A percentile compares a stretch with the other conserved stretches of the same genome.
Conservation (phyloP, 176 grass and related monocot genomes). For the Lolium multiflorum region DNA sequence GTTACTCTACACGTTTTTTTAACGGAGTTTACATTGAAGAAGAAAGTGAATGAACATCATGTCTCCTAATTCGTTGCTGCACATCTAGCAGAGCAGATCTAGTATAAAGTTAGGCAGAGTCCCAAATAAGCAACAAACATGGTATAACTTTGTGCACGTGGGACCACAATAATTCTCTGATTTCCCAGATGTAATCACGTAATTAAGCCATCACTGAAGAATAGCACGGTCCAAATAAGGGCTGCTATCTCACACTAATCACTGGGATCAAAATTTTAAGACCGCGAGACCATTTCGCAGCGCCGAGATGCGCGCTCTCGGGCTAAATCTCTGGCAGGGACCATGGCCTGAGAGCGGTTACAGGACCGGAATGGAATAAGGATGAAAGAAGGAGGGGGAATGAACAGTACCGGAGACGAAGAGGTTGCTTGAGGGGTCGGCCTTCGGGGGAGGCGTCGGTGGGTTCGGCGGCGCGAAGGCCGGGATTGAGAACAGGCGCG, state of each 20-base stretch:
- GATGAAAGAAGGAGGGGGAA: background rate
- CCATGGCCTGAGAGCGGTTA: background rate
- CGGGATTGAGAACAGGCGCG: slow-evolving; percentile 66
- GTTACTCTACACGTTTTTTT: background rate
- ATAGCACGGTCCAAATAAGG: background rate
- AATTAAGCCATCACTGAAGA: background rate
- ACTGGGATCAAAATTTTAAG: background rate
- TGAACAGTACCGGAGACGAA: slow-evolving; percentile 74
- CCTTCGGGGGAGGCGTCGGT: slow-evolving; percentile 47
- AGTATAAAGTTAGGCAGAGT: background rate
- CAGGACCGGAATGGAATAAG: background rate
- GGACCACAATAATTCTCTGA: background rate
- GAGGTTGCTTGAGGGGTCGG: slow-evolving; percentile 82
- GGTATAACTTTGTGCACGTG: background rate
- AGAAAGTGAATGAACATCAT: background rate
- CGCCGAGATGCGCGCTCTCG: background rate
- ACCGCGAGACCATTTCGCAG: background rate
- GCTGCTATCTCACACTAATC: slow-evolving; percentile 27
- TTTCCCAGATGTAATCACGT: background rate
- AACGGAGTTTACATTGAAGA: background rate
- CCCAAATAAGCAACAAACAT: background rate
- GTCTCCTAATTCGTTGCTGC: background rate
- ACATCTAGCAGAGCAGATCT: background rate
- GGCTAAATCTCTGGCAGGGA: background rate
- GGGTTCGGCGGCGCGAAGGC: slow-evolving; percentile 56